Evolutionary conservation across 1,284 basidiomycete species (phyloP), one percentile per base, ranked within the genome.

Genomic region (Neotropicomus parvogracilis): DNA sequence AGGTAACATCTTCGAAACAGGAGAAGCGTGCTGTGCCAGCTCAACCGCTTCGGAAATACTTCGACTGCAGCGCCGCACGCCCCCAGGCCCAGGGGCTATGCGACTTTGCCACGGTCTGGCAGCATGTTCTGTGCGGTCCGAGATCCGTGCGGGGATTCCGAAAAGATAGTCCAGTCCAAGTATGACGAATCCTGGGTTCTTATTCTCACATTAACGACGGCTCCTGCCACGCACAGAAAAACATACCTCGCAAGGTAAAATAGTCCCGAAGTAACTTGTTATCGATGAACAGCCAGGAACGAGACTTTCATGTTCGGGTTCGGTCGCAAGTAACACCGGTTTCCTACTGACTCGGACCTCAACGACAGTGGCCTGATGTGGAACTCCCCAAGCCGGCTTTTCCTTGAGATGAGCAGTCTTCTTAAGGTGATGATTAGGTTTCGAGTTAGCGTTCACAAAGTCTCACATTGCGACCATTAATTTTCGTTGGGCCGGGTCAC

Each of bases 201-300:
- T 24, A 8, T 4, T 14, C 16, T 12, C 9, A 4, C 13, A 29
- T 59, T 20, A 43, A 11, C 19, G 16, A 9, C 13, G 16, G n/a
- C 12, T n/a, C 21, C 14, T n/a, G 6, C 20, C 11, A 33, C 2
- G 10, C 12, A 16, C 10, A n/a, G 28, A 29, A 32, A 1, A 24
- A 38, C 66, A 11, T 33, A 77, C 75, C 75, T 16, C 70, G 64
- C 2, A 67, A 64, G 11, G 79, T 76, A 42, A 75, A 80, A 46
- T 71, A 75, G 48, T 80, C 78, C 51, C 78, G 75, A 17, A 78
- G 46, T 7, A 81, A 58, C 56, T 74, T 61, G 54, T 73, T 75
- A 48, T 80, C 79, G 52, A 77, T 41, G 56, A 65, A 75, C 45
- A 77, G 55, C n/a, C n/a, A n/a, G n/a, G n/a, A n/a, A n/a, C n/a